Percentiles rank a stretch among this genome's conserved stretches.
phyloP scores from a whole-genome alignment of 768 basidiomycete species.

The Boletellus ananas region DNA sequence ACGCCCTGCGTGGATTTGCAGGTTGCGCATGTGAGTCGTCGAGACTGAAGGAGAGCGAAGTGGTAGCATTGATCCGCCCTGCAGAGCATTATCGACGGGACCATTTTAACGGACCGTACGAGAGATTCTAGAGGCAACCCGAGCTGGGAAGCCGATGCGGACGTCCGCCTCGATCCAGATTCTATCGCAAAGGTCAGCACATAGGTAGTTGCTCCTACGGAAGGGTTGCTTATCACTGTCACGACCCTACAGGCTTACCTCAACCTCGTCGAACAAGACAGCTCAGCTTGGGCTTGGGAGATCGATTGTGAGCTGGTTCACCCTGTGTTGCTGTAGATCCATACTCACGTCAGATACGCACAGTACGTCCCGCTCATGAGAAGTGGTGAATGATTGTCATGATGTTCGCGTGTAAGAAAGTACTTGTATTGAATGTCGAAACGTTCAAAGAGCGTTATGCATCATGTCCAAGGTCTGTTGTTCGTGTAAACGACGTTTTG shows the following conservation, averaged over 20 bases:
- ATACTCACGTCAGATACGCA: not conserved
- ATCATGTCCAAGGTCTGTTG: not conserved
- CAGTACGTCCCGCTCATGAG: slow-evolving; percentile 53
- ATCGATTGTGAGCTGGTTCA: slow-evolving; percentile 55
- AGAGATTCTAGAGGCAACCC: slow-evolving; percentile 29
- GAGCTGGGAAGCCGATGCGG: slow-evolving; percentile 43
- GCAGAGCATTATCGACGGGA: slow-evolving; percentile 70
- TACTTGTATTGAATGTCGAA: not conserved
- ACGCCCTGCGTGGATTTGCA: slow-evolving; percentile 16
- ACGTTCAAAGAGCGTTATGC: not conserved
- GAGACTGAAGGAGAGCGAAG: not conserved
- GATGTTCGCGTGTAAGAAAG: not conserved
- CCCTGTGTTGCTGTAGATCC: not conserved
- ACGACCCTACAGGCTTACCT: slow-evolving; percentile 57
- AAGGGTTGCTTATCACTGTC: not conserved
- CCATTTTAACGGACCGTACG: slow-evolving; percentile 40
- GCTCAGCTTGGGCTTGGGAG: slow-evolving; percentile 77
- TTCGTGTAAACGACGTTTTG: not conserved
- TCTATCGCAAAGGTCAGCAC: slow-evolving; percentile 62
- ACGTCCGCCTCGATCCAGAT: slow-evolving; percentile 53
- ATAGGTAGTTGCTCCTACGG: not conserved
- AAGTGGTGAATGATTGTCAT: slow-evolving; percentile 37
- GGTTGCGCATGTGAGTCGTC: slow-evolving; percentile 61
- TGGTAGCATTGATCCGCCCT: not conserved
- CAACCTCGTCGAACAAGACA: slow-evolving; percentile 63